Base-by-base conservation (phyloP, 805 yeast species). In the Myxozyma sirexii region DNA sequence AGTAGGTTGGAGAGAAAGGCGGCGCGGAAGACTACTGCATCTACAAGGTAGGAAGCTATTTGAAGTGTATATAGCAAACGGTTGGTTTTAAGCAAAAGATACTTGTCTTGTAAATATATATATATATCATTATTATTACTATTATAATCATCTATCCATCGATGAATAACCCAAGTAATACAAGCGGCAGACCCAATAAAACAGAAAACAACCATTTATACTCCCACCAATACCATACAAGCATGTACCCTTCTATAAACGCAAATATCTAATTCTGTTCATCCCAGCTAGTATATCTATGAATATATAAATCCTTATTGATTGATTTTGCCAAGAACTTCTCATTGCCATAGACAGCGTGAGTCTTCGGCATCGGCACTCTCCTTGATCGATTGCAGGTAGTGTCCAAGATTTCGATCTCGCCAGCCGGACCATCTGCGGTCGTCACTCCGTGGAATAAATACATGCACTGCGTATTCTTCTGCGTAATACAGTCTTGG, bases 331-430 rank as follows among this genome's bases (percentile, higher is more conserved):
- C 59, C 12, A 62, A 59, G 31, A 62, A 62, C 4, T 63, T 33
- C 44, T 62, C 63, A 27, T 62, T 62, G 44, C 63, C 65, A 15
- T 55, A 62, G 15, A 62, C 58, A 3, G 63, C 56, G 21, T 63
- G 57, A 15, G 57, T 54, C 10, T 55, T 55, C 1, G 60, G 60
- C 35, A 62, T 19, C 48, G 44, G 49, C 29, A 46, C 44, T 41
- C 60, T 37, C 13, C 56, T 33, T 33, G 65, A 37, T 23, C 43
- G 42, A 19, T 59, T 39, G 31, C 46, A 19, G 10, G 42, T 42
- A 8, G 56, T 44, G 29, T 62, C 65, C 63, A 60, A 62, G 47
- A 62, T 49, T 42, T 62, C 65, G 44, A 62, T 49, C 35, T 62
- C 63, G 37, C 65, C 65, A 3, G 65, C 35, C 21, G 56, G 45